These are phyloP conservation scores for Choiromyces venosus DNA, from an alignment of 495 filamentous ascomycete species.

Conservation along the genomic window DNA sequence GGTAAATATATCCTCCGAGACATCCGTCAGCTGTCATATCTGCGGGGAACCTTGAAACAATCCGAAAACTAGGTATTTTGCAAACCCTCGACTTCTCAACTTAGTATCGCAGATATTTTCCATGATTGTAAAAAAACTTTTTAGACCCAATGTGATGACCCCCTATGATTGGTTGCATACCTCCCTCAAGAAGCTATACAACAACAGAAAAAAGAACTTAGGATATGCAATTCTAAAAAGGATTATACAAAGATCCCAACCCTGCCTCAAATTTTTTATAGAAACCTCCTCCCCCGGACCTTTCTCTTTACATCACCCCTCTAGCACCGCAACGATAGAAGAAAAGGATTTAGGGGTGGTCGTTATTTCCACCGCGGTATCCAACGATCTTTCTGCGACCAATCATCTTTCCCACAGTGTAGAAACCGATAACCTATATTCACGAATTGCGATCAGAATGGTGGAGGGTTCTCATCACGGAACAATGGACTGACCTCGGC, in stretches of 20 bases:
- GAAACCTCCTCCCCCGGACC: slow-evolving; percentile 2
- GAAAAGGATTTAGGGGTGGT: slow-evolving; percentile 53
- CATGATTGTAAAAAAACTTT: background rate
- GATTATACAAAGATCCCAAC: slow-evolving; percentile 30
- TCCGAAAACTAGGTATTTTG: background rate
- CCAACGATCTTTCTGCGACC: slow-evolving; percentile 89
- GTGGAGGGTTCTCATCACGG: background rate
- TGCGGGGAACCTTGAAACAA: background rate
- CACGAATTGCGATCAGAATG: background rate
- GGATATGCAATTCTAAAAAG: slow-evolving; percentile 28
- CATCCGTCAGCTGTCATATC: background rate
- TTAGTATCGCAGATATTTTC: background rate
- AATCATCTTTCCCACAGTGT: slow-evolving; percentile 95
- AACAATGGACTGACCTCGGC: slow-evolving; percentile 58
- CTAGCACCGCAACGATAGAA: slow-evolving; percentile 1
- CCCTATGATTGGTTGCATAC: slow-evolving; percentile 2
- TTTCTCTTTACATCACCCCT: slow-evolving; percentile 6
- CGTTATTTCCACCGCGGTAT: slow-evolving; percentile 65
- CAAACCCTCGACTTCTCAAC: too few species aligned
- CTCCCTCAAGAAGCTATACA: background rate
- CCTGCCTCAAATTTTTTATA: slow-evolving; percentile 17
- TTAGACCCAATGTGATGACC: background rate
- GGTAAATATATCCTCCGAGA: background rate
- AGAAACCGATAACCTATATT: slow-evolving; percentile 66
- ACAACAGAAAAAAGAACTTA: background rate